phyloP scores from a whole-genome alignment of 768 basidiomycete genomes.

The Rhodotorula toruloides region DNA sequence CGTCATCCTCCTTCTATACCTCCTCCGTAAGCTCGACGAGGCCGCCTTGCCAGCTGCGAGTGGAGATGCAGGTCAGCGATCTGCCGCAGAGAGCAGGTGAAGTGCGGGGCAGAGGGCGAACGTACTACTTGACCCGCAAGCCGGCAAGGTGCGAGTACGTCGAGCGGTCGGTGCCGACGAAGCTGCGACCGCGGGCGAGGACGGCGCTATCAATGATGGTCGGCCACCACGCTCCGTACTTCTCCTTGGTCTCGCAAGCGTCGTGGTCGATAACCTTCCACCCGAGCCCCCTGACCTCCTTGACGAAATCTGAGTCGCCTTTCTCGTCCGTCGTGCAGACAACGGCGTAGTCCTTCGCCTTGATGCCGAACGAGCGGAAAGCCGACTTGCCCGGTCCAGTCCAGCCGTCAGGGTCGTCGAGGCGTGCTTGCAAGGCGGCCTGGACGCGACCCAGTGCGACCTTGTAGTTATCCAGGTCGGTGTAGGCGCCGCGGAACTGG shows the following conservation, averaged over 20 bases:
- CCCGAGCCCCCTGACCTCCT: conserved; percentile 13
- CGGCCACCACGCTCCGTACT: conserved; percentile 19
- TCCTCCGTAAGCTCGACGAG: conserved; percentile 24
- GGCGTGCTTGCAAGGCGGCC: conserved; percentile 2
- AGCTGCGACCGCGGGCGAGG: conserved; percentile 17
- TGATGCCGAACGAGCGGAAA: neutral
- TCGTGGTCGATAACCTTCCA: conserved; percentile 38
- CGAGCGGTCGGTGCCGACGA: conserved; percentile 31
- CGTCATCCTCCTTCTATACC: neutral
- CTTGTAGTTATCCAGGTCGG: conserved; percentile 28
- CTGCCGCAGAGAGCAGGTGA: neutral
- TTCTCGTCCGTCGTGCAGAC: conserved; percentile 37
- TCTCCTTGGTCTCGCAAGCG: conserved; percentile 19
- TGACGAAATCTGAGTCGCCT: conserved; percentile 12
- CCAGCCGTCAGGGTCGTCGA: conserved; percentile 12
- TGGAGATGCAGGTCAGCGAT: neutral
- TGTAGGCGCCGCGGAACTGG: conserved; percentile 34
- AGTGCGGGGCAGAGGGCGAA: neutral
- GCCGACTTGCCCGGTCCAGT: neutral
- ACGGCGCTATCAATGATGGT: conserved; percentile 33
- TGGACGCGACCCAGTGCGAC: conserved; percentile 17
- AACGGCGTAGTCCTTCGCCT: conserved; percentile 19
- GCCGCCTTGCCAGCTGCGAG: conserved; percentile 29
- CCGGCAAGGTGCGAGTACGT: conserved; percentile 27
- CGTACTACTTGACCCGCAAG: conserved; percentile 31